Base-by-base conservation (phyloP, 257 asterid genomes). In the Ilex asprella region DNA sequence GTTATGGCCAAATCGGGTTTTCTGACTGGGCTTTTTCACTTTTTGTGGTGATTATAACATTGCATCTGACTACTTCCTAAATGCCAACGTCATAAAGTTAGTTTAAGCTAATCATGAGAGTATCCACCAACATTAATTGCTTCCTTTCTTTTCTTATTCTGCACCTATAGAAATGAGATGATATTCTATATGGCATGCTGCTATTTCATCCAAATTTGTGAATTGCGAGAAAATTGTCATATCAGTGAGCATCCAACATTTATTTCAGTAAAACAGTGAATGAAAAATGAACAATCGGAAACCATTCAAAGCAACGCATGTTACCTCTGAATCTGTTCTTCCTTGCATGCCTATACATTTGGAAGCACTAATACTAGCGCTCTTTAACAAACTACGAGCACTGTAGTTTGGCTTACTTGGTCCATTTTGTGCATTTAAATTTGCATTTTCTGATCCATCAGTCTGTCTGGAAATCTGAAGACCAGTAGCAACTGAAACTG, bases 281-380 rank as follows among this genome's bases (percentile, higher is more conserved):
- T 44, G 46, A 7, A 16, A 29, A 3, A 54, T n/a, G 2, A 56
- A 30, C 41, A 55, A 60, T 2, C 54, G 43, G 54, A 58, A 57
- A 57, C 30, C 35, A 35, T 35, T 1, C 51, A 39, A n/a, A 67
- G 29, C 65, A 21, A 61, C 31, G 58, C 47, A 39, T 9, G 59
- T 57, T 81, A 88, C 97, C 96, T 86, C 94, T 3, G 72, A 5
- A 56, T 88, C 80, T 60, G 43, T 76, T 66, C 62, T 84, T 7
- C 57, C 69, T 79, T 86, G 81, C 56, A 84, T 89, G 31, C 72
- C 96, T 6, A 91, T 63, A 41, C 98, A 91, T 75, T 86, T 86
- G 16, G 98, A 91, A 56, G 79, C 98, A 60, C 98, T 91, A 61
- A 88, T 91, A 61, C 95, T 91, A 64, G 95, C 93, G 63, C 98